A percentile compares a stretch with the other conserved stretches of the same genome.
phyloP scores from a whole-genome alignment of 768 basidiomycete genomes.

The Suillus clintonianus region DNA sequence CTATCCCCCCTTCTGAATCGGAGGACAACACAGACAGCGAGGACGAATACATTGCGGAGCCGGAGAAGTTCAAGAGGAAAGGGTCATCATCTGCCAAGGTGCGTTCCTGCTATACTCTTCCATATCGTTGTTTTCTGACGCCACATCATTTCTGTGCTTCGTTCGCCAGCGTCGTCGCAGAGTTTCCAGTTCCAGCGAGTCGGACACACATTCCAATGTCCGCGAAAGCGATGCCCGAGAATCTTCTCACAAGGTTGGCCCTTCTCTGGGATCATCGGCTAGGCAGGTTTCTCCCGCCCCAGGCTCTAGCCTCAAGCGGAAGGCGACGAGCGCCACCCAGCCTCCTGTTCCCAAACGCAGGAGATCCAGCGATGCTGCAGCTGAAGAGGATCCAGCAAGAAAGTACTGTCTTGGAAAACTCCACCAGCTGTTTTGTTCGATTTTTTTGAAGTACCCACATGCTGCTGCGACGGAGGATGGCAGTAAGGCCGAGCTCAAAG shows the following conservation, averaged over 20 bases:
- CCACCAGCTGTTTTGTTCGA: conserved; percentile 66
- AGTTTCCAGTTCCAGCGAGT: conserved; percentile 42
- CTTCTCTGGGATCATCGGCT: conserved; percentile 19
- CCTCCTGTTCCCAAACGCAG: conserved; percentile 49
- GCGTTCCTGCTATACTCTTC: conserved; percentile 25
- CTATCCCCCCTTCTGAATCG: conserved; percentile 43
- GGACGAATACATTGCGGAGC: conserved; percentile 70
- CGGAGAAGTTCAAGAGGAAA: conserved; percentile 34
- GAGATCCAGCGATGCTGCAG: conserved; percentile 42
- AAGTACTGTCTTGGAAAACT: conserved; percentile 82
- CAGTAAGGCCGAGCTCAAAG: conserved; percentile 42
- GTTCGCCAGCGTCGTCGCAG: conserved; percentile 47
- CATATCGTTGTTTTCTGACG: conserved; percentile 13
- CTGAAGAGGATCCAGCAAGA: conserved; percentile 68
- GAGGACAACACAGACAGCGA: conserved; percentile 57
- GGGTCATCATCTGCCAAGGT: conserved; percentile 43
- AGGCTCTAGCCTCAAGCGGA: conserved; percentile 51
- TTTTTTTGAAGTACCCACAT: conserved; percentile 73
- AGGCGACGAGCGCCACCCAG: conserved; percentile 40
- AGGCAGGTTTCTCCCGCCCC: conserved; percentile 22
- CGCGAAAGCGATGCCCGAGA: conserved; percentile 10
- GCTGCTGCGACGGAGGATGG: conserved; percentile 34
- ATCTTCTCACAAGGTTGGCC: conserved; percentile 17
- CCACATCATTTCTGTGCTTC: conserved; percentile 7
- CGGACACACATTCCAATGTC: conserved; percentile 39